Base-by-base conservation (phyloP, 495 filamentous ascomycete species). In the Cercophora scortea region DNA sequence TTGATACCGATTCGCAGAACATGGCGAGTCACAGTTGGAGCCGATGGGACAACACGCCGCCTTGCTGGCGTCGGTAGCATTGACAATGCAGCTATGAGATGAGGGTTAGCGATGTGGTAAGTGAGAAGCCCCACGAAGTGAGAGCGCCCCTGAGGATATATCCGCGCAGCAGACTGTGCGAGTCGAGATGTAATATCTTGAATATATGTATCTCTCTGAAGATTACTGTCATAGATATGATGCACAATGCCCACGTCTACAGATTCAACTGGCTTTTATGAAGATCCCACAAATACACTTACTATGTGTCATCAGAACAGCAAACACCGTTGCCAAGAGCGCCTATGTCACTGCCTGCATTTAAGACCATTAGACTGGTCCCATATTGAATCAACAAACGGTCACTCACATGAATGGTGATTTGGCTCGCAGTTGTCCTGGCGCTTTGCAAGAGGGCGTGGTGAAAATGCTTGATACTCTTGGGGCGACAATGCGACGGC, bases 31-130 rank as follows among this genome's bases (percentile, higher is more conserved):
- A 47, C 74, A 78, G 1, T 34, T 40, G 2, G 51, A 49, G 47
- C 71, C 74, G 35, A 74, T 50, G 10, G 47, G 32, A 55, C 74
- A 78, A 59, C 74, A 78, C 36, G 42, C 54, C 19, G 56, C 50
- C 32, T 55, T 45, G 17, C 45, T 49, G 42, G 53, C 34, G 35
- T 41, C 40, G 32, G 35, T 39, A 0, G 58, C 49, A 51, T 69
- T 53, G 34, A 66, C 41, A 42, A 65, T 62, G 55, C 65, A 68
- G 48, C 65, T 68, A 17, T 60, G 4, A n/a, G 38, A 44, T 15
- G 9, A 45, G 36, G 13, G 18, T 55, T 45, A 54, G 38, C n/a
- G n/a, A 48, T 19, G 10, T 25, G 25, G 10, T 1, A 8, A 7
- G 8, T 42, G 16, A 35, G 10, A 13, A 36, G 45, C 34, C 2